Evolutionary conservation across 2,329 filamentous ascomycete species (phyloP).

Genomic region (Fusarium zealandicum): DNA sequence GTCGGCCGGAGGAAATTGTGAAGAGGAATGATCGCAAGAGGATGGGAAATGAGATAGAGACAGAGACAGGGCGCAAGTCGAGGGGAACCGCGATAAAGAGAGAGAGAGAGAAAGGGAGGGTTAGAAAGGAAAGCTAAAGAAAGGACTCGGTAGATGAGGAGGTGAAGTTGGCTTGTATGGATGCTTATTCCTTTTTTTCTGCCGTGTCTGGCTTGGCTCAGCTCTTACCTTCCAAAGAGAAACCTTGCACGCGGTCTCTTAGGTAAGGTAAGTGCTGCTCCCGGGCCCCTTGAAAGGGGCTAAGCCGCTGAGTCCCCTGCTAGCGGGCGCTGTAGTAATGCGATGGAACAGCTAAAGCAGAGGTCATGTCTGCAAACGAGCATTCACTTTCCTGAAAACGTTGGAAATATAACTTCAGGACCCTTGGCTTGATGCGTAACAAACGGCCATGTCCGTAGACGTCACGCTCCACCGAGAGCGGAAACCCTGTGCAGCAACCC

Average conservation of each 20-base stretch:
- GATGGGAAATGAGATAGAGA: slow-evolving; percentile 16
- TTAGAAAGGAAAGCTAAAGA: slow-evolving; percentile 28
- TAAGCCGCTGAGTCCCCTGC: slow-evolving; percentile 27
- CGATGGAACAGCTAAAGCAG: slow-evolving; percentile 4
- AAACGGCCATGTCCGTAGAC: slow-evolving; percentile 15
- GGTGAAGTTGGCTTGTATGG: slow-evolving; percentile 22
- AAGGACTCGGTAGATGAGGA: slow-evolving; percentile 28
- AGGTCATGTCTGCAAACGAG: slow-evolving; percentile 20
- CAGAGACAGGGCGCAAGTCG: slow-evolving; percentile 15
- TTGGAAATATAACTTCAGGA: neutral
- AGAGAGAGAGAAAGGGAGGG: slow-evolving; percentile 29
- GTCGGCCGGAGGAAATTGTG: slow-evolving; percentile 15
- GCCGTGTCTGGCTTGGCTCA: slow-evolving; percentile 25
- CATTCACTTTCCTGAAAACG: slow-evolving; percentile 10
- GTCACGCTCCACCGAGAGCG: slow-evolving; percentile 19
- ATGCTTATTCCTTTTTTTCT: slow-evolving; percentile 36
- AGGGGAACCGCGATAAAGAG: slow-evolving; percentile 20
- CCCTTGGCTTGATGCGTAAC: neutral
- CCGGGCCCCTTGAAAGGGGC: slow-evolving; percentile 30
- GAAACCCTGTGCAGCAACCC: slow-evolving; percentile 29
- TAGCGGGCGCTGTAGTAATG: slow-evolving; percentile 20
- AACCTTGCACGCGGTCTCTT: slow-evolving; percentile 24
- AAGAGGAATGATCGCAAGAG: slow-evolving; percentile 21
- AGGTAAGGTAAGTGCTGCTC: slow-evolving; percentile 25
- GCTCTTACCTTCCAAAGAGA: slow-evolving; percentile 12